These are phyloP conservation scores for Stagonosporopsis cucurbitacearum DNA, from an alignment of 2,329 filamentous ascomycete species.

Conservation along the genomic window DNA sequence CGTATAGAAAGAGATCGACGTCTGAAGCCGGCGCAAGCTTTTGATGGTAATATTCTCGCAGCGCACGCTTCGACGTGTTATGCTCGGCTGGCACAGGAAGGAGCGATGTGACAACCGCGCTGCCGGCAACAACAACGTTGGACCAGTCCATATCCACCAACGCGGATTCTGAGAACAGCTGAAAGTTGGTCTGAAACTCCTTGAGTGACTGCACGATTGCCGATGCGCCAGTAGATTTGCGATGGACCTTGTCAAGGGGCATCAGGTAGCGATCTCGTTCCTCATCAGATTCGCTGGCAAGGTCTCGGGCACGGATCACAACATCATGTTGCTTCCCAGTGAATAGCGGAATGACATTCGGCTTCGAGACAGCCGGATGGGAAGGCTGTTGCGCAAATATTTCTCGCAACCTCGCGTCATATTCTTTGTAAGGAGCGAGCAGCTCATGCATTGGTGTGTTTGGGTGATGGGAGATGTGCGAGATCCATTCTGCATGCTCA, in stretches of 20 bases:
- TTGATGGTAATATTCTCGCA: conserved; percentile 75
- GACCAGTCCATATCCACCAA: conserved; percentile 79
- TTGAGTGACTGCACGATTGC: conserved; percentile 71
- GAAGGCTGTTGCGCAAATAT: conserved; percentile 72
- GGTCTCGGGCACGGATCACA: conserved; percentile 67
- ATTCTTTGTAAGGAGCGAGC: conserved; percentile 70
- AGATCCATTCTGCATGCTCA: conserved; percentile 52
- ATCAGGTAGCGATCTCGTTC: conserved; percentile 73
- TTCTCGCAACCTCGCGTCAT: conserved; percentile 70
- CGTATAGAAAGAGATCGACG: conserved; percentile 86
- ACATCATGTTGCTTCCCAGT: conserved; percentile 60
- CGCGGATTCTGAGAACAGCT: conserved; percentile 80
- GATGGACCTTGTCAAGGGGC: conserved; percentile 66
- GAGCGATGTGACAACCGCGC: conserved; percentile 79
- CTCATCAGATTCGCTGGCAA: conserved; percentile 63
- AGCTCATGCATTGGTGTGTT: conserved; percentile 63
- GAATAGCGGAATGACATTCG: conserved; percentile 74
- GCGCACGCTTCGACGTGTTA: conserved; percentile 48
- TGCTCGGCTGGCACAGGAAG: conserved; percentile 66
- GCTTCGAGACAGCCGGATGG: conserved; percentile 62
- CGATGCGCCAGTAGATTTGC: conserved; percentile 67
- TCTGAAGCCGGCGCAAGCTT: conserved; percentile 82
- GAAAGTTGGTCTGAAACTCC: conserved; percentile 81
- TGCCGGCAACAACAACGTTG: conserved; percentile 82
- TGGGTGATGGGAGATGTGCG: conserved; percentile 63